Base-by-base conservation (phyloP, 768 basidiomycete species). In the Kwoniella europaea region DNA sequence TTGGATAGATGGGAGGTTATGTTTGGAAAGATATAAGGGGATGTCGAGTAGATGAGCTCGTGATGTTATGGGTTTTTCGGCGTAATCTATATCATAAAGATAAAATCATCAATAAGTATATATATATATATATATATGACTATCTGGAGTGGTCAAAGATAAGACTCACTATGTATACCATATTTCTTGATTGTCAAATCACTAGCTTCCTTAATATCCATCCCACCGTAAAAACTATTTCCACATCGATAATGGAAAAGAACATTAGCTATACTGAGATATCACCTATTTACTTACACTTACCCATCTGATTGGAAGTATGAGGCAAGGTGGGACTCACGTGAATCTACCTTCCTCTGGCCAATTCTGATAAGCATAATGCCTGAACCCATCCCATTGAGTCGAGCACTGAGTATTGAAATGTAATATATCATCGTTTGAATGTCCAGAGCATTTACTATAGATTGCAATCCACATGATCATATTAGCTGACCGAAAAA, bases 1-100 rank as follows among this genome's bases (percentile, higher is more conserved):
- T 42, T 71, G 61, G 13, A 78, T 24, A 15, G 69, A 64, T 1
- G 74, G 67, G 6, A 71, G 69, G 35, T 65, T 57, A 41, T 75
- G 69, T 5, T 27, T 44, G 16, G 61, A 46, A 35, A 75, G 63
- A 41, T 75, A 78, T 1, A 46, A 18, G 13, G 69, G 61, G 46
- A 78, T 78, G 24, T 78, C 76, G 29, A 78, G 69, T 1, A 78
- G 60, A 41, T 75, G 74, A 2, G 74, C 76, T 16, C 72, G 71
- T 68, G 70, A 67, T 6, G 65, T 67, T 44, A 67, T 67, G 1
- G 65, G 65, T 52, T 59, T 67, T 18, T 58, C 44, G 43, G 65
- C 56, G 57, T 59, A 67, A 44, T 67, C 65, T 67, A 52, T 35
- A 6, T 9, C 35, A 35, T 35, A n/a, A n/a, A n/a, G n/a, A n/a